Conservation (phyloP, 108 stramenopile genomes). For the Cyclotella choctawhatcheeana region DNA sequence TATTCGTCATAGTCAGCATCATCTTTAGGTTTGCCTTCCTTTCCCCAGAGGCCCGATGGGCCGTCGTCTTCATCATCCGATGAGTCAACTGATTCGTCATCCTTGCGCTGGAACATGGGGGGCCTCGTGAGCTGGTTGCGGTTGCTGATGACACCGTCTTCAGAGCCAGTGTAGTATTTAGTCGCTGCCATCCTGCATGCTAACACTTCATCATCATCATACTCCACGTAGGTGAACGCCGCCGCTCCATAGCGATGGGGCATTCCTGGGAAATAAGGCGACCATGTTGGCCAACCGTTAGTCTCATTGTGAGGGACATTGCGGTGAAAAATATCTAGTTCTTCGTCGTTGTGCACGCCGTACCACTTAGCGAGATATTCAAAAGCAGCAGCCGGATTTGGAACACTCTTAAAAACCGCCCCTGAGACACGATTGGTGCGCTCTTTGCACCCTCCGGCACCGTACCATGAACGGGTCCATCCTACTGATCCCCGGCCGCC, state of each 20-base stretch:
- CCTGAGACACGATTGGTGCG: neutral
- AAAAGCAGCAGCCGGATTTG: neutral
- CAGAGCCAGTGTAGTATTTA: neutral
- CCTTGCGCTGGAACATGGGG: no score
- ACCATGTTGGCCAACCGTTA: neutral
- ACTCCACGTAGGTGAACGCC: neutral
- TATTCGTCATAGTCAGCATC: no score
- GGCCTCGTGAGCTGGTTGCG: no score
- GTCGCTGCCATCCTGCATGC: neutral
- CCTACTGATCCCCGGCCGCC: no score
- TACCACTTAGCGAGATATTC: neutral
- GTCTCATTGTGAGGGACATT: neutral
- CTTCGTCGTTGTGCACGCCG: neutral
- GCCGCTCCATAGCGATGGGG: neutral
- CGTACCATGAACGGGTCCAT: neutral
- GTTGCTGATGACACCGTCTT: neutral
- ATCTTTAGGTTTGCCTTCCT: no score
- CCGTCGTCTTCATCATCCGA: no score
- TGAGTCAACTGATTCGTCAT: no score
- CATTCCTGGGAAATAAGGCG: neutral
- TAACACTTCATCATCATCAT: neutral
- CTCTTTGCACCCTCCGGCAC: neutral
- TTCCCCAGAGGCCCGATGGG: no score
- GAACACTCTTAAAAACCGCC: neutral
- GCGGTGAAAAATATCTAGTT: neutral